A percentile compares a stretch with the other conserved stretches of the same genome.
phyloP scores from a whole-genome alignment of 352 stramenopile genomes.

The Phytophthora tentaculata region DNA sequence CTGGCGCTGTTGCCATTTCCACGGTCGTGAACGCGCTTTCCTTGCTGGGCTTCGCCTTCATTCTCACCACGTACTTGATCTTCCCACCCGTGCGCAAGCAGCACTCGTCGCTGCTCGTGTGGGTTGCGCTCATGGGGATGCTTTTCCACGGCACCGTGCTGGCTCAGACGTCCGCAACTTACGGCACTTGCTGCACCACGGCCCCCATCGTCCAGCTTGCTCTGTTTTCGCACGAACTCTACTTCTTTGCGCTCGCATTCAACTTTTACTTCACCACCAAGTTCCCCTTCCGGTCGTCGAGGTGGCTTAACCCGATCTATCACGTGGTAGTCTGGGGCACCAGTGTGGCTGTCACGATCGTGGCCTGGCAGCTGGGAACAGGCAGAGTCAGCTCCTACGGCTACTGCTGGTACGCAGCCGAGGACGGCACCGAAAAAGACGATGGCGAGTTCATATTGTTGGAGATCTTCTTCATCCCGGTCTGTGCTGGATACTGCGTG shows the following conservation, averaged over 20 bases:
- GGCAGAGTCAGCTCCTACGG: slow-evolving; percentile 76
- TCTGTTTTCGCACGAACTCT: slow-evolving; percentile 82
- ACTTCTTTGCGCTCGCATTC: slow-evolving; percentile 87
- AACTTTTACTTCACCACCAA: slow-evolving; percentile 91
- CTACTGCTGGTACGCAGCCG: slow-evolving; percentile 81
- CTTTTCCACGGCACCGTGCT: slow-evolving; percentile 80
- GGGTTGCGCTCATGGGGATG: slow-evolving; percentile 83
- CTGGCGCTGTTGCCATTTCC: slow-evolving; percentile 57
- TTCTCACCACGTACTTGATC: slow-evolving; percentile 80
- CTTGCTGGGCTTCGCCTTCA: slow-evolving; percentile 75
- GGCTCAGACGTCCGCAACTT: slow-evolving; percentile 51
- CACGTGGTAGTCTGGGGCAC: slow-evolving; percentile 73
- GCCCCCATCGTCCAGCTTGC: slow-evolving; percentile 72
- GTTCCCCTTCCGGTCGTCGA: slow-evolving; percentile 83
- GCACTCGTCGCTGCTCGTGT: slow-evolving; percentile 80
- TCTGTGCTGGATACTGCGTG: slow-evolving; percentile 64
- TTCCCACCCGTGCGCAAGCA: slow-evolving; percentile 85
- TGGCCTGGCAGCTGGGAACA: slow-evolving; percentile 49
- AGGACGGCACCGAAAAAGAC: slow-evolving; percentile 35
- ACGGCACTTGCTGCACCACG: slow-evolving; percentile 64
- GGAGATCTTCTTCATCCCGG: slow-evolving; percentile 67
- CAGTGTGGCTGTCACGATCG: slow-evolving; percentile 54
- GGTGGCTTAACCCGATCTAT: slow-evolving; percentile 73
- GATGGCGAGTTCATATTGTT: slow-evolving; percentile 65
- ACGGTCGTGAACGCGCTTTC: slow-evolving; percentile 72